These are phyloP conservation scores for Pleurotus eryngii DNA, from an alignment of 768 basidiomycete genomes.

Conservation along the genomic window DNA sequence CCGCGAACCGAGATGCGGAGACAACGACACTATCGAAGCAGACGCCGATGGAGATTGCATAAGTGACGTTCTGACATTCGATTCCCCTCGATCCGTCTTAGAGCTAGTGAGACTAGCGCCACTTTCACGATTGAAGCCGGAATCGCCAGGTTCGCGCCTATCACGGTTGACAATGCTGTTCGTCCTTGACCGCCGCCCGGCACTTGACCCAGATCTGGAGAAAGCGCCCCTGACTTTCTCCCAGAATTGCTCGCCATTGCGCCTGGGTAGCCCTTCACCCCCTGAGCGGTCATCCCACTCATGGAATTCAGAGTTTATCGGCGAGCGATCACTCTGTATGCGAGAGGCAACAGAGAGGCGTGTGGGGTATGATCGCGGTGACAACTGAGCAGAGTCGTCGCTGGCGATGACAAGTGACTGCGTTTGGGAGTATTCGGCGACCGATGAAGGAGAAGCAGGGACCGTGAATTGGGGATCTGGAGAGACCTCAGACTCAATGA, in stretches of 20 bases:
- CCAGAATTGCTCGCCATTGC: constrained; percentile 63
- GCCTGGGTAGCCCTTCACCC: constrained; percentile 48
- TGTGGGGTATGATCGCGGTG: constrained; percentile 55
- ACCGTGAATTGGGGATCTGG: constrained; percentile 43
- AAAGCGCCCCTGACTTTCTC: constrained; percentile 70
- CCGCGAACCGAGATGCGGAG: constrained; percentile 51
- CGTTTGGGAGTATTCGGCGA: constrained; percentile 39
- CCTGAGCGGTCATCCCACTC: constrained; percentile 45
- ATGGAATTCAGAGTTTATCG: constrained; percentile 44
- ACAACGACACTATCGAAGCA: constrained; percentile 64
- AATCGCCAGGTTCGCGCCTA: constrained; percentile 66
- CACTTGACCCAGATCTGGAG: constrained; percentile 59
- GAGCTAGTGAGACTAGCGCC: constrained; percentile 65
- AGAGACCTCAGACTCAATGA: constrained; percentile 63
- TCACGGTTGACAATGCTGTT: constrained; percentile 72
- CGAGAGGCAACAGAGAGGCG: constrained; percentile 63
- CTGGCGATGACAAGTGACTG: constrained; percentile 35
- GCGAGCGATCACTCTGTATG: constrained; percentile 58
- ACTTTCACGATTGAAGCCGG: constrained; percentile 73
- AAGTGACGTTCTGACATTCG: constrained; percentile 27
- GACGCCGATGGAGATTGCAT: constrained; percentile 67
- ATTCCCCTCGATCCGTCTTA: constrained; percentile 53
- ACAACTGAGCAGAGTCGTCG: constrained; percentile 40
- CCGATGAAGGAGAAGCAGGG: constrained; percentile 48
- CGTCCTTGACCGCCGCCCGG: constrained; percentile 73